phyloP scores from a whole-genome alignment of 768 basidiomycete species.

The Lactarius hengduanensis region DNA sequence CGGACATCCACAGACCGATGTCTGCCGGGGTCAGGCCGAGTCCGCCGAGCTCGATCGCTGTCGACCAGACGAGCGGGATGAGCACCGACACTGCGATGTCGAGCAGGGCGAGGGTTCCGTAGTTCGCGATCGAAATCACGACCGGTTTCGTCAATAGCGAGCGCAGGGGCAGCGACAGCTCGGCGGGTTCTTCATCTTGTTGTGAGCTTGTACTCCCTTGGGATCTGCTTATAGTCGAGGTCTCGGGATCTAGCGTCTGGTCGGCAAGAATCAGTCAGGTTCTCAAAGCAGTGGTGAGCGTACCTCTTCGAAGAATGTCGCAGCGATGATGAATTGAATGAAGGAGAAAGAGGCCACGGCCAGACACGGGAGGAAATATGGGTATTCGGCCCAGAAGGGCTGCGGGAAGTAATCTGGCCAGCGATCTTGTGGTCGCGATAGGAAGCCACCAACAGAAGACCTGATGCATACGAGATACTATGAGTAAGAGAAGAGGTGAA shows the following conservation, averaged over 20 bases:
- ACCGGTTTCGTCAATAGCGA: too few species aligned
- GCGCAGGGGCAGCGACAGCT: too few species aligned
- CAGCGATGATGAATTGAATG: background rate
- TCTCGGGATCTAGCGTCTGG: background rate
- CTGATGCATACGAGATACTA: background rate
- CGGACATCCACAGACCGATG: too few species aligned
- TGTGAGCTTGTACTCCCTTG: background rate
- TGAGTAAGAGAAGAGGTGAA: background rate
- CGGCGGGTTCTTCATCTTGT: too few species aligned
- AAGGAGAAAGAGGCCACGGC: background rate
- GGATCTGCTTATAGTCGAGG: background rate
- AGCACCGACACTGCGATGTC: too few species aligned
- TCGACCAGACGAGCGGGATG: too few species aligned
- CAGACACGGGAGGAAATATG: slow-evolving; percentile 32
- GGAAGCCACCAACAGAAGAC: slow-evolving; percentile 26
- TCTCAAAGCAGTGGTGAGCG: background rate
- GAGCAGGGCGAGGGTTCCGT: too few species aligned
- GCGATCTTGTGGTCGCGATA: slow-evolving; percentile 30
- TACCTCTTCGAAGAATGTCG: slow-evolving; percentile 6
- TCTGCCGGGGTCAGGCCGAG: too few species aligned
- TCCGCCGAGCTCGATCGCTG: too few species aligned
- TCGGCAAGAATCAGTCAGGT: background rate
- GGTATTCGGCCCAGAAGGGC: slow-evolving; percentile 30
- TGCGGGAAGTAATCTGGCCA: slow-evolving; percentile 25
- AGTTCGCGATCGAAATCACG: too few species aligned